A percentile compares a stretch with the other conserved stretches of the same genome.
These are phyloP conservation scores for Pythium dissimile DNA, from an alignment of 352 stramenopile species.

Conservation along the genomic window DNA sequence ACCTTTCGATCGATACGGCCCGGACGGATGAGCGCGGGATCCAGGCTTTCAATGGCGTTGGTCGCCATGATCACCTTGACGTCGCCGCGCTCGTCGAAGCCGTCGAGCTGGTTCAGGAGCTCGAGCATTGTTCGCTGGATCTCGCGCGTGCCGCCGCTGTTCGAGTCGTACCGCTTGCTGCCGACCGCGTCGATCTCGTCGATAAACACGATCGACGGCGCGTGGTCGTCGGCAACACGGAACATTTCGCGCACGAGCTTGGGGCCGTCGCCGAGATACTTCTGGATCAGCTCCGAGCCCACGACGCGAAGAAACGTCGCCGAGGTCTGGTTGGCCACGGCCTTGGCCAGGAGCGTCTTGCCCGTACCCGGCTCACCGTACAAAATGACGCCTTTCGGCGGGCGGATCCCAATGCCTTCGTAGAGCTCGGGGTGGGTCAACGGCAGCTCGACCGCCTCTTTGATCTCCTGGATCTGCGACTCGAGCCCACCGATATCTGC, in stretches of 20 bases:
- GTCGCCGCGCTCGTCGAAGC: conserved; percentile 99
- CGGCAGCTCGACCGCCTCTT: conserved; percentile 95
- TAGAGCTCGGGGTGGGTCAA: conserved; percentile 99
- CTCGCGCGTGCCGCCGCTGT: conserved; percentile 63
- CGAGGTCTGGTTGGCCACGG: conserved; percentile 99
- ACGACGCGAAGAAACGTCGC: conserved; percentile 99
- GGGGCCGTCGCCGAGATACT: conserved; percentile 99
- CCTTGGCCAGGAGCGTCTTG: conserved; percentile 99
- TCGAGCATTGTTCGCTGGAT: conserved; percentile 99
- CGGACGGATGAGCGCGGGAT: conserved; percentile 98
- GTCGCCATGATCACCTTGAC: conserved; percentile 99
- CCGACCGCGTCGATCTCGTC: conserved; percentile 97
- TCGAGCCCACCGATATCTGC: conserved; percentile 99
- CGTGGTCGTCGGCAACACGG: conserved; percentile 97
- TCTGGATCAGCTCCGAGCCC: conserved; percentile 99
- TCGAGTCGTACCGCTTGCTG: conserved; percentile 94
- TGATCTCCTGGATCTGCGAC: conserved; percentile 96
- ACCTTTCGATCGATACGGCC: conserved; percentile 99
- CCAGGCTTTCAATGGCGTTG: conserved; percentile 98
- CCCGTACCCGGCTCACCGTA: conserved; percentile 99
- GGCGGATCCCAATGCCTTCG: conserved; percentile 98
- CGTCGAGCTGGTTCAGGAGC: conserved; percentile 99
- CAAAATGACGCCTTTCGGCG: conserved; percentile 99
- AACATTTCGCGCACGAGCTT: conserved; percentile 99
- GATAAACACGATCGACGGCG: conserved; percentile 97